Evolutionary conservation across 179 eudicot species (phyloP), one percentile per base, ranked within the genome.

Genomic region (Silene coronaria): DNA sequence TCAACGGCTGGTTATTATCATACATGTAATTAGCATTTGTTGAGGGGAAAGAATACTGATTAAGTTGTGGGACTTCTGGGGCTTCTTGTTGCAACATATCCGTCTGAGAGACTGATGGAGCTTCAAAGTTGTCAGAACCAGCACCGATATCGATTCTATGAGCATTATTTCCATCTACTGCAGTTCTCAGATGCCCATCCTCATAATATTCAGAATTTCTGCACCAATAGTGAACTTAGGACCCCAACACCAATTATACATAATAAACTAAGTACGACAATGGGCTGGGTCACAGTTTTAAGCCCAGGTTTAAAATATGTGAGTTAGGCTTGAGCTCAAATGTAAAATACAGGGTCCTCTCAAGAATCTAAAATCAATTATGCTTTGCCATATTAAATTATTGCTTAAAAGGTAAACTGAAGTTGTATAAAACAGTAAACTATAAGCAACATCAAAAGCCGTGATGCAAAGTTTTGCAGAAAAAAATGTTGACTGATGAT

Each of bases 131-230:
- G 36, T 85, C 87, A 55, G 84, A 72, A 71, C 72, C 85, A 63
- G 83, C 83, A 45, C 82, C 58, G 7, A 84, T 80, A 36, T 81
- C 58, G 7, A 84, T 80, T 87, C 89, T 85, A 70, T 90, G 91
- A 74, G 78, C 83, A 51, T 82, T 66, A 68, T 83, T 85, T 77
- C 77, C 89, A 75, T 91, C 97, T 45, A 95, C 67, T 36, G 86
- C 68, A 71, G 87, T 64, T 81, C 87, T 73, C 21, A 86, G 86
- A 79, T 91, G 85, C 27, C 91, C 97, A 5, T 92, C 91, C 24
- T 81, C 91, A 76, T 84, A 91, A 76, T 88, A 92, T 57, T 92
- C 97, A 59, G 91, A 46, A 77, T 87, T 85, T 84, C 97, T 95
- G 87, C 80, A 77, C 10, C 32, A 73, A 69, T 17, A 64, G 16